Conservation (phyloP, 805 yeast genomes). For the Ogataea sp. region DNA sequence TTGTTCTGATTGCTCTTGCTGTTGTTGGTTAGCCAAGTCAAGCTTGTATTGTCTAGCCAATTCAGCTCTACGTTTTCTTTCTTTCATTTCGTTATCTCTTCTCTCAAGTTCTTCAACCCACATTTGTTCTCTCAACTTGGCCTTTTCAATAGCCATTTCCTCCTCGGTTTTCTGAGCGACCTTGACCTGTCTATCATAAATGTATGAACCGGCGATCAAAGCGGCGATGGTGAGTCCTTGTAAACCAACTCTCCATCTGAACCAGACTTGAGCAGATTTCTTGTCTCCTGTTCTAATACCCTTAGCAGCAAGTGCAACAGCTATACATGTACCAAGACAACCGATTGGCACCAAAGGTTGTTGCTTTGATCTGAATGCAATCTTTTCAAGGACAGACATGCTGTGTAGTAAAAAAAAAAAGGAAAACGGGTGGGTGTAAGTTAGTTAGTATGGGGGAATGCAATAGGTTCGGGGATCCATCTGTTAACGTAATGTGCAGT, state of each 20-base stretch:
- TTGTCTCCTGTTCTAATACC: slow-evolving; percentile 69
- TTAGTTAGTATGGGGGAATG: not conserved
- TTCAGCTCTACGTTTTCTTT: slow-evolving; percentile 61
- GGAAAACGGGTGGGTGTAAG: too few relatives aligned
- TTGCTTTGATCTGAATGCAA: slow-evolving; percentile 59
- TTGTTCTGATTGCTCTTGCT: not conserved
- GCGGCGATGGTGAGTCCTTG: slow-evolving; percentile 83
- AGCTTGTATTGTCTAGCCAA: slow-evolving; percentile 33
- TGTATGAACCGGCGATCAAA: slow-evolving; percentile 68
- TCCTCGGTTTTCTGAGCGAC: slow-evolving; percentile 42
- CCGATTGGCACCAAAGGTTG: slow-evolving; percentile 91
- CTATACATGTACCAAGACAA: slow-evolving; percentile 67
- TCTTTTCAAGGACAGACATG: slow-evolving; percentile 45
- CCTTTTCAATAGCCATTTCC: slow-evolving; percentile 64
- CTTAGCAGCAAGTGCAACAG: slow-evolving; percentile 70
- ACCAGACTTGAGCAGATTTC: slow-evolving; percentile 74
- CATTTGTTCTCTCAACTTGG: slow-evolving; percentile 72
- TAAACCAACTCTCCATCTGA: slow-evolving; percentile 81
- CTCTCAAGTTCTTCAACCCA: slow-evolving; percentile 92
- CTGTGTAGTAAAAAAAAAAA: slow-evolving; percentile 28
- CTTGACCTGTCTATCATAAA: slow-evolving; percentile 47
- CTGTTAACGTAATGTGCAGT: too few relatives aligned
- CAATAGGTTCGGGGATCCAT: slow-evolving; percentile 8
- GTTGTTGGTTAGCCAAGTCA: not conserved
- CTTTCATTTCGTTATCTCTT: slow-evolving; percentile 67